Evolutionary conservation across 2,329 filamentous ascomycete genomes (phyloP).

Genomic region (Calonectria henricotiae): DNA sequence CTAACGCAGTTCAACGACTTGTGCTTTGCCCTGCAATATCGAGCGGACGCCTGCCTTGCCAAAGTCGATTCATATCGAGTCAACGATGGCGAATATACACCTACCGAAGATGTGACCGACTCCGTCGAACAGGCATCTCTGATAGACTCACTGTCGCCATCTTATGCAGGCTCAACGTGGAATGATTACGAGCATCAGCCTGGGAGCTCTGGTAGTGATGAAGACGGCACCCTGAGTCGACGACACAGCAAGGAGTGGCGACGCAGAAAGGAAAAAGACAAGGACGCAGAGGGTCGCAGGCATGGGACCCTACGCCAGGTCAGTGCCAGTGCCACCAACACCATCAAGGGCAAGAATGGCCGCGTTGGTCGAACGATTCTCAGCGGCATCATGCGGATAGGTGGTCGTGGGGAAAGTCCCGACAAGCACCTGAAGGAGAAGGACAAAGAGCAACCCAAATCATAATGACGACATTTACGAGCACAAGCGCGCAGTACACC

Average conservation of each 20-base stretch:
- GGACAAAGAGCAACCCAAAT: constrained; percentile 24
- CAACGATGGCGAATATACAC: constrained; percentile 56
- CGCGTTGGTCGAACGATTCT: constrained; percentile 62
- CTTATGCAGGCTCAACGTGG: constrained; percentile 53
- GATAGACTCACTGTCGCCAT: constrained; percentile 57
- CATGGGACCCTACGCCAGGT: constrained; percentile 51
- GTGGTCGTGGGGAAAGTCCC: constrained; percentile 61
- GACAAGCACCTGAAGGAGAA: constrained; percentile 54
- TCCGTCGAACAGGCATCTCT: constrained; percentile 64
- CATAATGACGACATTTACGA: constrained; percentile 23
- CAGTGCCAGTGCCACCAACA: constrained; percentile 54
- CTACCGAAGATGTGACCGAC: constrained; percentile 63
- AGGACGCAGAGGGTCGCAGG: constrained; percentile 24
- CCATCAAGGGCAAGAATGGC: constrained; percentile 58
- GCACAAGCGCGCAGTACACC: constrained; percentile 4
- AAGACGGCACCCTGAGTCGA: constrained; percentile 48
- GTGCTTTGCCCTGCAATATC: constrained; percentile 68
- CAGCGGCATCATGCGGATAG: constrained; percentile 65
- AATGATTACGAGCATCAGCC: constrained; percentile 60
- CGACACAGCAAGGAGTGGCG: constrained; percentile 57
- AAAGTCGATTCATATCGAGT: constrained; percentile 65
- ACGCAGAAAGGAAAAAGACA: constrained; percentile 50
- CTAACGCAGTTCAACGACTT: constrained; percentile 69
- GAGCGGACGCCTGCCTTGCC: constrained; percentile 68
- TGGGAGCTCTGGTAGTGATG: constrained; percentile 70